Evolutionary conservation across 495 filamentous ascomycete genomes (phyloP).

Genomic region (Saxophila tyrrhenica): DNA sequence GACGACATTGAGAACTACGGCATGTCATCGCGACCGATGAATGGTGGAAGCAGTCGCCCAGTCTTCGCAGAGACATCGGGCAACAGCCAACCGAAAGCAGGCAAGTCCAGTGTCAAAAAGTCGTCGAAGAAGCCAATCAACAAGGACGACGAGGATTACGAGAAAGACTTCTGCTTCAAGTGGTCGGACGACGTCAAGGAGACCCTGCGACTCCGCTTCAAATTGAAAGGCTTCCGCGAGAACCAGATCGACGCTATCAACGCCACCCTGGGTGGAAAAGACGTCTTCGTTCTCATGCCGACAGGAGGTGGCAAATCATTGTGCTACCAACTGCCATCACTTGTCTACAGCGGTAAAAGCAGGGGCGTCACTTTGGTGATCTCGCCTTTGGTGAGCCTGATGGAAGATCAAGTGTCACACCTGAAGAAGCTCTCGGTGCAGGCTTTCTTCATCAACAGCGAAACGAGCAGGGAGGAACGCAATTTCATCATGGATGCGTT

Average conservation of each 20-base stretch:
- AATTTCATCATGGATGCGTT: constrained; percentile 49
- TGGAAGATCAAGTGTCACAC: constrained; percentile 90
- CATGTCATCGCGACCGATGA: constrained; percentile 11
- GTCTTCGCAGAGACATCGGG: constrained; percentile 46
- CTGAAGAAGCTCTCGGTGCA: constrained; percentile 61
- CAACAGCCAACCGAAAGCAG: constrained; percentile 35
- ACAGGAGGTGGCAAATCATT: constrained; percentile 95
- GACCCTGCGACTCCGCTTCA: constrained; percentile 67
- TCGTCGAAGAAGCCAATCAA: background rate
- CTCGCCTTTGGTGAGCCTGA: constrained; percentile 87
- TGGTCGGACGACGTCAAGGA: constrained; percentile 83
- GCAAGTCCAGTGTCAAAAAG: constrained; percentile 19
- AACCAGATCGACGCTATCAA: constrained; percentile 96
- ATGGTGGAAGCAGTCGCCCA: background rate
- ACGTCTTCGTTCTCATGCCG: constrained; percentile 92
- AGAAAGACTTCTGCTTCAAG: constrained; percentile 31
- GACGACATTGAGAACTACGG: constrained; percentile 43
- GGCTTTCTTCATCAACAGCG: constrained; percentile 70
- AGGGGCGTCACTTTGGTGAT: constrained; percentile 83
- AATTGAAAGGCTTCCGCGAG: constrained; percentile 71
- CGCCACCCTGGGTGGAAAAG: constrained; percentile 72
- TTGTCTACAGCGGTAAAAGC: constrained; percentile 70
- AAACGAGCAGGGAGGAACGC: constrained; percentile 45
- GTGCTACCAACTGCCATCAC: constrained; percentile 88
- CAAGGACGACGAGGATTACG: constrained; percentile 8